Evolutionary conservation across 2,329 filamentous ascomycete genomes (phyloP).

Genomic region (Macroventuria anomochaeta): DNA sequence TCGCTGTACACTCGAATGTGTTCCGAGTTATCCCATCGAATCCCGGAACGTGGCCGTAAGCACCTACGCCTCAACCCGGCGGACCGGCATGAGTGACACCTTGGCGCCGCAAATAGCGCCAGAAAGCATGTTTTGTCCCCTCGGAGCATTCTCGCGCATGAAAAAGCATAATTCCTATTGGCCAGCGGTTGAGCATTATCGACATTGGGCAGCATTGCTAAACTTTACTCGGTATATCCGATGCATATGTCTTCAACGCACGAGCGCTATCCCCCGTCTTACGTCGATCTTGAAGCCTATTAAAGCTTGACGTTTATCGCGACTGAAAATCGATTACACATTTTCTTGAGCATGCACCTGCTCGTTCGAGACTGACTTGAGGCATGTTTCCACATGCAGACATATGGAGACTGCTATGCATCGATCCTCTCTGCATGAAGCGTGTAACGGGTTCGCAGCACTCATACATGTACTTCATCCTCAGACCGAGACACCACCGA

Average conservation of each 20-base stretch:
- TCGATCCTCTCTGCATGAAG: constrained; percentile 1
- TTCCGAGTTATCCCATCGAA: background rate
- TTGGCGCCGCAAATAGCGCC: constrained; percentile 28
- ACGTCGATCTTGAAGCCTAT: constrained; percentile 1
- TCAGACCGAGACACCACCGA: background rate
- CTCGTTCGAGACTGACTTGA: background rate
- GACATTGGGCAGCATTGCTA: constrained; percentile 2
- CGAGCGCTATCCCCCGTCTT: constrained; percentile 5
- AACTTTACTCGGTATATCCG: background rate
- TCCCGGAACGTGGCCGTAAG: background rate
- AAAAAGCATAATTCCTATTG: background rate
- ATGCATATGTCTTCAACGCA: constrained; percentile 1
- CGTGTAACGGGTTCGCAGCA: constrained; percentile 12
- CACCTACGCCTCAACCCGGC: background rate
- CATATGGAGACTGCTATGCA: background rate
- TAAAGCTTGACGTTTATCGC: constrained; percentile 9
- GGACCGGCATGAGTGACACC: constrained; percentile 3
- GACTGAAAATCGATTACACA: background rate
- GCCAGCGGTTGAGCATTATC: background rate
- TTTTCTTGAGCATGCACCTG: background rate
- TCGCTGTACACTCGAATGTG: background rate
- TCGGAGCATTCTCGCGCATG: constrained; percentile 1
- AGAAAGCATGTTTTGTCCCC: background rate
- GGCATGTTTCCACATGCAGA: background rate
- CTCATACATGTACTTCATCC: background rate